Conservation (phyloP, 1,284 basidiomycete species). For the Fomitopsis pinicola region DNA sequence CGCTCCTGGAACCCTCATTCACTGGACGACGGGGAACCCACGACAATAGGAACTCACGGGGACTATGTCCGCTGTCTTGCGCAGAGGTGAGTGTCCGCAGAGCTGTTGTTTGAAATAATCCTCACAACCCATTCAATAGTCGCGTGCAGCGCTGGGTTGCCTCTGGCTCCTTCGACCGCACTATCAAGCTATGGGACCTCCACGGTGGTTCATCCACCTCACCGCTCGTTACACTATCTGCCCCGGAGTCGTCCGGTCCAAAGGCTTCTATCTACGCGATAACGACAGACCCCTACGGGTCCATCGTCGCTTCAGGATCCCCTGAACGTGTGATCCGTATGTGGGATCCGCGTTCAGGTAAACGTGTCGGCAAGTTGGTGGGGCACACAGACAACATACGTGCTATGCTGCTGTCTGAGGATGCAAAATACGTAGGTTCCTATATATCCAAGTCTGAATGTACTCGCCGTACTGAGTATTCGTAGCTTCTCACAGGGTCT, state of each 20-base stretch:
- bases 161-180: conserved; percentile 92
- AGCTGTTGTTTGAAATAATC: conserved; percentile 1
- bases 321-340: conserved; percentile 88
- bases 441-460: not conserved
- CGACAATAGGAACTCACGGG: conserved; percentile 78
- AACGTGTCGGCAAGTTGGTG: conserved; percentile 72
- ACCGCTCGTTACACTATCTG: conserved; percentile 55
- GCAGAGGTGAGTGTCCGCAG: conserved; percentile 47
- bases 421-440: conserved; percentile 77
- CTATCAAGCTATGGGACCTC: conserved; percentile 95
- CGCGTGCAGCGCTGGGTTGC: conserved; percentile 83
- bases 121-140: conserved; percentile 31
- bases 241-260: conserved; percentile 55
- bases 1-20: conserved; percentile 93
- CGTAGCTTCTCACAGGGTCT: conserved; percentile 81
- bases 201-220: conserved; percentile 32
- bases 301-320: conserved; percentile 82
- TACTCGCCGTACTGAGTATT: not conserved
- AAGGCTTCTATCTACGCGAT: conserved; percentile 82
- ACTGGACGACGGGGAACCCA: conserved; percentile 46
- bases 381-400: conserved; percentile 98
- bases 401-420: conserved; percentile 83
- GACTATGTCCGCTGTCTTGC: conserved; percentile 92
- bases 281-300: conserved; percentile 76
- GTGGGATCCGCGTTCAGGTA: conserved; percentile 89